Evolutionary conservation across 2,329 filamentous ascomycete species (phyloP).

Genomic region (Apiospora sp.): DNA sequence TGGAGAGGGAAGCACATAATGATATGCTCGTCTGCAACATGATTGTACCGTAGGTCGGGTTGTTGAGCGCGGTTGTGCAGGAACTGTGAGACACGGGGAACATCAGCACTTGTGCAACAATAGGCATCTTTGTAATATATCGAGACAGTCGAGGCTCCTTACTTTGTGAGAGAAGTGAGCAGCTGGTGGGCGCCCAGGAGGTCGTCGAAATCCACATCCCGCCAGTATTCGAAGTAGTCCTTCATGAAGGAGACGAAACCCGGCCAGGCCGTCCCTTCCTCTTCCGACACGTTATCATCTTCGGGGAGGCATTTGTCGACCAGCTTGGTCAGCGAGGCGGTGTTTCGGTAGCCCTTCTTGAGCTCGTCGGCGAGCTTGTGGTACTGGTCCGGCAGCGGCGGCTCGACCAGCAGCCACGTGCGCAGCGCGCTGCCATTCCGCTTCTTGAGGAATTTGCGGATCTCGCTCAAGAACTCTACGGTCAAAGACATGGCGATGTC

Average conservation of each 20-base stretch:
- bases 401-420: slow-evolving; percentile 78
- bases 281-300: slow-evolving; percentile 69
- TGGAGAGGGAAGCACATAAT: slow-evolving; percentile 80
- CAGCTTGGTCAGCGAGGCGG: slow-evolving; percentile 65
- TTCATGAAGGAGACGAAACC: slow-evolving; percentile 82
- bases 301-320: slow-evolving; percentile 71
- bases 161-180: slow-evolving; percentile 79
- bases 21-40: slow-evolving; percentile 86
- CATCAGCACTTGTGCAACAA: background rate
- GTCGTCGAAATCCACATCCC: slow-evolving; percentile 81
- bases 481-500: slow-evolving; percentile 64
- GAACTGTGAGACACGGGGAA: slow-evolving; percentile 61
- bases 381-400: slow-evolving; percentile 73
- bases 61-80: slow-evolving; percentile 81
- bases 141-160: slow-evolving; percentile 45
- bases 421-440: slow-evolving; percentile 72
- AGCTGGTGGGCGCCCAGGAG: slow-evolving; percentile 77
- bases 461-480: slow-evolving; percentile 71
- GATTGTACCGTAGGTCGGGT: slow-evolving; percentile 80
- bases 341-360: slow-evolving; percentile 61
- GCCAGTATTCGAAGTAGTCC: slow-evolving; percentile 81
- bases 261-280: slow-evolving; percentile 73
- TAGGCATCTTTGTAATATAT: too few species aligned
- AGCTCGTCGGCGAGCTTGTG: slow-evolving; percentile 73
- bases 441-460: slow-evolving; percentile 67